These are phyloP conservation scores for Colletotrichum lindemuthianum DNA, from an alignment of 2,329 filamentous ascomycete species.

Conservation along the genomic window DNA sequence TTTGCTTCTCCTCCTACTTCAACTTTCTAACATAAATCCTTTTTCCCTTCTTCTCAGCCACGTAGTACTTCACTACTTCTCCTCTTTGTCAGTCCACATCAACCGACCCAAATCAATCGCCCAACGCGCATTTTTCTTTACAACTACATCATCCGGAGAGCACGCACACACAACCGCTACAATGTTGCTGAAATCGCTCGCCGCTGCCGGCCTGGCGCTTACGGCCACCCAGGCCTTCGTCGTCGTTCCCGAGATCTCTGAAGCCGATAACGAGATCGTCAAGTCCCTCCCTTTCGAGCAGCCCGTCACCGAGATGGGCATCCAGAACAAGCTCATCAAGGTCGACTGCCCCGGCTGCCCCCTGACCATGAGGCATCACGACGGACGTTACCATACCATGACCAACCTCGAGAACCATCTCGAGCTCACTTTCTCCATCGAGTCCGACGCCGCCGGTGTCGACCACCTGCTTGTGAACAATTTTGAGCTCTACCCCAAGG, in stretches of 20 bases:
- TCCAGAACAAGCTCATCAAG: slow-evolving; percentile 53
- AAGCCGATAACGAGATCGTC: slow-evolving; percentile 54
- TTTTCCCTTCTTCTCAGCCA: neutral
- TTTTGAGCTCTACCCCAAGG: slow-evolving; percentile 66
- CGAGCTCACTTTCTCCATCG: slow-evolving; percentile 64
- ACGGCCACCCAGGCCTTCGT: slow-evolving; percentile 58
- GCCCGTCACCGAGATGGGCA: slow-evolving; percentile 37
- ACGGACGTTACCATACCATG: slow-evolving; percentile 41
- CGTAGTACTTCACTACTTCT: neutral
- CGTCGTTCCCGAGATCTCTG: slow-evolving; percentile 60
- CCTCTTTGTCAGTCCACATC: neutral
- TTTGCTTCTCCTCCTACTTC: slow-evolving; percentile 20
- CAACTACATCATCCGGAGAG: neutral
- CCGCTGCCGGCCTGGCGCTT: slow-evolving; percentile 47
- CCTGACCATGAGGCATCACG: slow-evolving; percentile 44
- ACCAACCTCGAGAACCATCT: slow-evolving; percentile 51
- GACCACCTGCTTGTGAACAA: slow-evolving; percentile 67
- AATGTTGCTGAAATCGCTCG: slow-evolving; percentile 47
- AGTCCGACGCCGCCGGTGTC: slow-evolving; percentile 50
- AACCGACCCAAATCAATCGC: neutral
- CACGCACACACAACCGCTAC: slow-evolving; percentile 25
- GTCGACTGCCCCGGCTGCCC: slow-evolving; percentile 66
- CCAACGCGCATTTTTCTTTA: neutral
- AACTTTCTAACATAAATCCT: neutral
- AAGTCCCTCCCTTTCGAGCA: slow-evolving; percentile 49